These are phyloP conservation scores for Cryptosporidium muris DNA, from an alignment of 169 alveolate species.

Conservation along the genomic window DNA sequence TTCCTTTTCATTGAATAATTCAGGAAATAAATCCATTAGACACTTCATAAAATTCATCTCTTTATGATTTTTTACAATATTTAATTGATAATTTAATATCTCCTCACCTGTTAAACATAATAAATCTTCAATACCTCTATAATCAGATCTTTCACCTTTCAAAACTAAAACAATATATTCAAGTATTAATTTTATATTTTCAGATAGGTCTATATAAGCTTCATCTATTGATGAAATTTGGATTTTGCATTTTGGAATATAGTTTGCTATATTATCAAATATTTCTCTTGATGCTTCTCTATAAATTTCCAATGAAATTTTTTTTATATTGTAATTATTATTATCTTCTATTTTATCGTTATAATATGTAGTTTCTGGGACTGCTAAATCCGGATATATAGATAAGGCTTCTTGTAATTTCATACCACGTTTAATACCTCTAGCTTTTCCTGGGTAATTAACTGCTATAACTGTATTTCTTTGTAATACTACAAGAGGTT, in stretches of 20 bases:
- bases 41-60: not conserved
- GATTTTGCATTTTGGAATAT: slow-evolving; percentile 23
- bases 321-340: not conserved
- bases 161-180: not conserved
- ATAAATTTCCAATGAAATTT: slow-evolving; percentile 37
- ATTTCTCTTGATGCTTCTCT: slow-evolving; percentile 44
- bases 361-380: slow-evolving; percentile 15
- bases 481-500: slow-evolving; percentile 56
- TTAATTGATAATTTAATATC: too few species aligned
- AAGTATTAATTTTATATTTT: not conserved
- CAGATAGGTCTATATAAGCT: slow-evolving; percentile 34
- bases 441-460: slow-evolving; percentile 41
- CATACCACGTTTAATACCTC: slow-evolving; percentile 49
- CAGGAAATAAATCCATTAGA: not conserved
- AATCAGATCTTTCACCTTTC: not conserved
- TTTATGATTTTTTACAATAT: too few species aligned
- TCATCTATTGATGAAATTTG: slow-evolving; percentile 69
- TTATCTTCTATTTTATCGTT: not conserved
- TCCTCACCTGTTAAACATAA: too few species aligned
- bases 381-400: slow-evolving; percentile 45
- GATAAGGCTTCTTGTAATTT: slow-evolving; percentile 13
- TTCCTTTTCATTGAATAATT: not conserved
- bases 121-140: too few species aligned
- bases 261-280: slow-evolving; percentile 11
- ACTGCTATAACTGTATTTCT: slow-evolving; percentile 37